Evolutionary conservation across 352 stramenopile genomes (phyloP).

Genomic region (Hyaloperonospora arabidopsidis): DNA sequence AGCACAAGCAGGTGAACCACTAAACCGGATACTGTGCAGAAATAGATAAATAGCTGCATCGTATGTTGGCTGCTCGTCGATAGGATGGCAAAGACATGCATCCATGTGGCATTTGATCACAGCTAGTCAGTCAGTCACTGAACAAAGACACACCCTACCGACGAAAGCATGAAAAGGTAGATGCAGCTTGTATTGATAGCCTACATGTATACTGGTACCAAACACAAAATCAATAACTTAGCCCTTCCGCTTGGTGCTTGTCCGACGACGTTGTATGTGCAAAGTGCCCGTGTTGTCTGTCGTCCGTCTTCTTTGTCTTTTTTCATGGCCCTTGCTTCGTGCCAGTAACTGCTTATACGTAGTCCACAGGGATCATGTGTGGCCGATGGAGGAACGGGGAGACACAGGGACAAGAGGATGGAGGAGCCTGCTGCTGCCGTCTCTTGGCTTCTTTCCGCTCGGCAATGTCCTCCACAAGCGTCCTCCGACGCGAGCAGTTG

Average conservation of each 20-base stretch:
- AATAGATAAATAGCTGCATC: neutral
- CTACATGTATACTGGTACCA: constrained; percentile 10
- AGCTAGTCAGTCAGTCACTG: neutral
- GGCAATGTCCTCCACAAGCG: constrained; percentile 36
- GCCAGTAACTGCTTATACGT: constrained; percentile 22
- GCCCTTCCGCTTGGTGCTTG: constrained; percentile 11
- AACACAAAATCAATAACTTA: constrained; percentile 24
- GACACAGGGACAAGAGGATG: constrained; percentile 16
- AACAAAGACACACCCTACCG: neutral
- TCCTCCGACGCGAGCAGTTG: constrained; percentile 42
- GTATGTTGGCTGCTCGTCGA: constrained; percentile 3
- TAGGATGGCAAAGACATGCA: constrained; percentile 1
- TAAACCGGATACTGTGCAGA: constrained; percentile 7
- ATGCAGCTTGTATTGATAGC: constrained; percentile 22
- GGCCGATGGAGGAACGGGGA: constrained; percentile 29
- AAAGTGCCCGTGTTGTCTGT: constrained; percentile 1
- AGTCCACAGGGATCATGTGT: constrained; percentile 46
- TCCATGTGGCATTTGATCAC: too few species aligned
- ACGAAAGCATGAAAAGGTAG: too few species aligned
- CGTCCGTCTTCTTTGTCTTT: constrained; percentile 2
- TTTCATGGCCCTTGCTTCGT: neutral
- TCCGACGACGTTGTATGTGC: constrained; percentile 8
- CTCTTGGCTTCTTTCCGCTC: constrained; percentile 31
- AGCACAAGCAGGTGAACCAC: constrained; percentile 2
- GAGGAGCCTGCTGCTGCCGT: constrained; percentile 7